Base-by-base conservation (phyloP, 1,284 basidiomycete species). In the Meira nashicola region DNA sequence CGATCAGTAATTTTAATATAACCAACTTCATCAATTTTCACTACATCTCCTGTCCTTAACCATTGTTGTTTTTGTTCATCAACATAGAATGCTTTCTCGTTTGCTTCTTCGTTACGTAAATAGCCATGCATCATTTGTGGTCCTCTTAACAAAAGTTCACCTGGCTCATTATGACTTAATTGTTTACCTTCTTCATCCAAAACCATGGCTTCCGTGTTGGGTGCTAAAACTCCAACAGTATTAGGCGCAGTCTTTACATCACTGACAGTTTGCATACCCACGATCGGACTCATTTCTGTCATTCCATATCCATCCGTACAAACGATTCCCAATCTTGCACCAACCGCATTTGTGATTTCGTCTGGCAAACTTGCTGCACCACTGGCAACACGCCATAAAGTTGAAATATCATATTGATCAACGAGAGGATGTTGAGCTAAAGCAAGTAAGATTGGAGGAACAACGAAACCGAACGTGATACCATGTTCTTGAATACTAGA, bases 81-180 rank as follows among this genome's bases (percentile, higher is more conserved):
- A 2, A 7, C 7, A 17, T 2, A 12, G 54, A 77, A 77, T 1
- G 73, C 62, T 19, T 60, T 52, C 23, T 39, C 25, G 56, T 77
- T 76, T 41, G 73, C 74, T 40, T 67, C 66, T 41, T 73, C 69
- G 60, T 77, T 74, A 60, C 64, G 58, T 12, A 77, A 62, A 53
- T 78, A 78, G 46, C 76, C 76, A 33, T 64, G 50, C 76, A 78
- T 78, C 66, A 76, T 72, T 50, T 77, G 74, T 0, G 76, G 76
- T 0, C 76, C 76, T 6, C 64, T 64, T 19, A 78, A 60, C 50
- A 68, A 64, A 1, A 78, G 64, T 53, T 78, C 76, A 25, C 76
- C 76, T 28, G 65, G 58, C 58, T 73, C 57, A 50, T 68, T 65
- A 9, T 59, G 61, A 8, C 66, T 64, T 3, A 76, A 63, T 37